Evolutionary conservation across 495 filamentous ascomycete genomes (phyloP), one percentile per base, ranked within the genome.

Genomic region (Ramalina peruviana): DNA sequence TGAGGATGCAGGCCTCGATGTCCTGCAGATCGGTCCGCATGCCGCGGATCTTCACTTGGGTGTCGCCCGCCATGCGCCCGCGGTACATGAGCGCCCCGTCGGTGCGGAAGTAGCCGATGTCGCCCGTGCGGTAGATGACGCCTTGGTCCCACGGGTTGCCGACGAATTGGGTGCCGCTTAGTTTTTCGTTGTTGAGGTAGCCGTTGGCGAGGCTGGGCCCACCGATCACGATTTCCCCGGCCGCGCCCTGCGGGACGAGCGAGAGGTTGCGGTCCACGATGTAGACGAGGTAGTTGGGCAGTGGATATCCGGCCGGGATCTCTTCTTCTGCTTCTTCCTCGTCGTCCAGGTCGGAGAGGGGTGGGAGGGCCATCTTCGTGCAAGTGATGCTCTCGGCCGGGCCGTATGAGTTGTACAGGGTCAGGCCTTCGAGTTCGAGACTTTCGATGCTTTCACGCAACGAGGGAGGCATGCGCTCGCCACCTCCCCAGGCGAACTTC

Each of bases 21-120:
- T 79, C 75, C 0, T 48, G n/a, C 1, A 79, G 60, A 2, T 78
- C 74, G 12, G 76, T 67, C 0, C 74, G 70, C 1, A 73, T n/a
- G 0, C 75, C 75, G 0, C 68, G 58, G 0, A 76, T 40, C 54
- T 80, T 79, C 36, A 78, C 55, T 49, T 75, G 70, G 0, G 60
- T 66, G 54, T 72, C 54, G 3, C 71, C 72, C 0, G 48, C 53
- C 6, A 73, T 65, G 1, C 75, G 67, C 2, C 65, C 63, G 1
- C 60, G 40, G 36, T 72, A 56, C 0, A 66, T 39, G 1, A 79
- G 36, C 0, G 52, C 11, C 0, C 74, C 75, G 46, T 72, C 69
- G 0, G 40, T 15, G 4, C 36, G 43, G 4, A 69, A 43, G 12
- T 51, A 56, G 2, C 66, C 68, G 0, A 47, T 46, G 46, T 77